Evolutionary conservation across 345 rosid genomes (phyloP).

Genomic region (Luvunga scandens): DNA sequence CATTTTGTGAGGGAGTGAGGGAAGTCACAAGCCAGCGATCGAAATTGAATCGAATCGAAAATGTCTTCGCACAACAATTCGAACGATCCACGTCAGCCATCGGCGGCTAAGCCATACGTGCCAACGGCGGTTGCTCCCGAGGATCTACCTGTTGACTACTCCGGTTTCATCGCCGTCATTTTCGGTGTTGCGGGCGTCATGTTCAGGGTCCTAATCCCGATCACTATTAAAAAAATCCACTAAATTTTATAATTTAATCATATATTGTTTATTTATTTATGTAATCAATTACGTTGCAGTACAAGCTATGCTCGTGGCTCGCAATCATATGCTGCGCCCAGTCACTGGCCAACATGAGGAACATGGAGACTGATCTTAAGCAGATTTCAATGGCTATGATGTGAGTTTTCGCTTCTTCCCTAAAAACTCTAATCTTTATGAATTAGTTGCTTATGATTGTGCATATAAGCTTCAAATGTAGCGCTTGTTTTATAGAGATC

Average conservation of each 20-base stretch:
- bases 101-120: slow-evolving; percentile 66
- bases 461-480: neutral
- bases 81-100: slow-evolving; percentile 89
- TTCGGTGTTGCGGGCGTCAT: slow-evolving; percentile 89
- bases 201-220: slow-evolving; percentile 61
- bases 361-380: slow-evolving; percentile 84
- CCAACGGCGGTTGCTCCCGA: slow-evolving; percentile 50
- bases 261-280: neutral
- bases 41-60: neutral
- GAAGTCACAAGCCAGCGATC: slow-evolving; percentile 2
- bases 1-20: too few relatives aligned
- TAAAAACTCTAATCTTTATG: neutral
- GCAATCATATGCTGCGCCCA: slow-evolving; percentile 95
- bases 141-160: slow-evolving; percentile 93
- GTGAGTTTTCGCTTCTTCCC: slow-evolving; percentile 38
- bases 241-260: neutral
- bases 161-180: slow-evolving; percentile 90
- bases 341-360: slow-evolving; percentile 85
- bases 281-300: slow-evolving; percentile 41
- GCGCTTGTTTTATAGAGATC: neutral
- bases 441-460: neutral
- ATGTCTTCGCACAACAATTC: slow-evolving; percentile 58
- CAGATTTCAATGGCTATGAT: slow-evolving; percentile 98
- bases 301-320: slow-evolving; percentile 95
- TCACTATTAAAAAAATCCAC: too few relatives aligned